A percentile compares a stretch with the other conserved stretches of the same genome.
Evolutionary conservation across 352 stramenopile genomes (phyloP).

Genomic region (Thalassiosira livingstoniorum): DNA sequence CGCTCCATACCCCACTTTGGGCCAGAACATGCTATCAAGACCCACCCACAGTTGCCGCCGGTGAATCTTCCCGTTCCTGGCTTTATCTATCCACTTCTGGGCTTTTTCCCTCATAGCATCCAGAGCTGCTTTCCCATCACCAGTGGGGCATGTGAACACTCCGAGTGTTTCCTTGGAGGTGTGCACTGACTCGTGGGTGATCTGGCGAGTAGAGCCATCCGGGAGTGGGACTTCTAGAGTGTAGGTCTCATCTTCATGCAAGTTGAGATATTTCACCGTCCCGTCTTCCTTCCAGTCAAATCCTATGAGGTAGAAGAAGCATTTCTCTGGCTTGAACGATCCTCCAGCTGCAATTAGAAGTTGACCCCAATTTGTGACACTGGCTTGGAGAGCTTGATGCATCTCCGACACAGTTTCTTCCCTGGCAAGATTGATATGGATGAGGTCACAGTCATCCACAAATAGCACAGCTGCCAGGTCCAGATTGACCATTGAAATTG

Average conservation of each 20-base stretch:
- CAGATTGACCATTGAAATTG: neutral
- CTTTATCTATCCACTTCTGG: constrained; percentile 22
- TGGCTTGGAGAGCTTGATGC: neutral
- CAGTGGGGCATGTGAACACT: constrained; percentile 10
- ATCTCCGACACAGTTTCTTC: neutral
- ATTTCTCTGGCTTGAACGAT: neutral
- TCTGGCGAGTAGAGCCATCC: neutral
- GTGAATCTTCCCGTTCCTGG: constrained; percentile 2
- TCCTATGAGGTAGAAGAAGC: neutral
- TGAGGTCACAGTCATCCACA: constrained; percentile 5
- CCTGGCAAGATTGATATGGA: neutral
- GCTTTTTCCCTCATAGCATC: constrained; percentile 17
- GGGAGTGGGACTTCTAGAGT: constrained; percentile 9
- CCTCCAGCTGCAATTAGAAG: neutral
- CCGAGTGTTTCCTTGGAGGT: constrained; percentile 23
- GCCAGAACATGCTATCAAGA: constrained; percentile 24
- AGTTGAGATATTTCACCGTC: neutral
- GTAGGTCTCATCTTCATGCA: neutral
- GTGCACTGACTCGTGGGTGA: neutral
- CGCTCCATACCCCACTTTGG: constrained; percentile 14
- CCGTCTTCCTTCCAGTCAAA: neutral
- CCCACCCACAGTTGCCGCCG: neutral
- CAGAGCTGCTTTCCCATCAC: neutral
- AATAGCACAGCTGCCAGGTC: neutral
- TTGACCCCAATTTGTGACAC: neutral